phyloP scores from a whole-genome alignment of 176 grass and related monocot species.

The Ensete ventricosum region DNA sequence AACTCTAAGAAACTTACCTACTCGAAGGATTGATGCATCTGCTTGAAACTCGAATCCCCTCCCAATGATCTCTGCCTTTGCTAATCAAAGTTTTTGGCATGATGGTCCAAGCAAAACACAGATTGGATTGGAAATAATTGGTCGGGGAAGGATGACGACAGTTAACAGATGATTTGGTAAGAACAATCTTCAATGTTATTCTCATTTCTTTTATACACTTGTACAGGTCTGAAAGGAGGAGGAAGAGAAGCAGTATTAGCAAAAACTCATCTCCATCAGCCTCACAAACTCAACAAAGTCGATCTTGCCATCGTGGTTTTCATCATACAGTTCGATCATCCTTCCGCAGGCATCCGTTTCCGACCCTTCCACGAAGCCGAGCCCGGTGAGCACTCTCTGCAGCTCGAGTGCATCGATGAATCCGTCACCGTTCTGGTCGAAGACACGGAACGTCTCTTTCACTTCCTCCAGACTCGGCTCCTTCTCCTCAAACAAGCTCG shows the following conservation, averaged over 20 bases:
- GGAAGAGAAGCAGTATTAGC: neutral
- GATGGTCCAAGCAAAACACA: too few species aligned
- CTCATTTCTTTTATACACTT: too few species aligned
- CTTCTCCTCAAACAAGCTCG: neutral
- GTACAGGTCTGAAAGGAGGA: too few species aligned
- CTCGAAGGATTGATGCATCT: too few species aligned
- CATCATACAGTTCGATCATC: neutral
- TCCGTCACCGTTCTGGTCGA: neutral
- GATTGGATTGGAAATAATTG: too few species aligned
- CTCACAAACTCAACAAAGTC: slow-evolving; percentile 2
- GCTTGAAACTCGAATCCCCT: too few species aligned
- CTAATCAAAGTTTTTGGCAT: too few species aligned
- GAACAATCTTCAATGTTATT: too few species aligned
- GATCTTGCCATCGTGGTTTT: neutral
- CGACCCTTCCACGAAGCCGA: neutral
- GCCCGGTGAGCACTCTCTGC: neutral
- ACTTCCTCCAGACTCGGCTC: neutral
- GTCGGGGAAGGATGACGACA: too few species aligned
- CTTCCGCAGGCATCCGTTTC: neutral
- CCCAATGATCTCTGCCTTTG: too few species aligned
- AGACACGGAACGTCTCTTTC: neutral
- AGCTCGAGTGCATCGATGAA: slow-evolving; percentile 8
- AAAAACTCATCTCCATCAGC: slow-evolving; percentile 4
- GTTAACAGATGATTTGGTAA: too few species aligned
- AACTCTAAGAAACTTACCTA: too few species aligned